Evolutionary conservation across 1,139 yeast genomes (phyloP).

Genomic region (Arxiozyma slooffiae): DNA sequence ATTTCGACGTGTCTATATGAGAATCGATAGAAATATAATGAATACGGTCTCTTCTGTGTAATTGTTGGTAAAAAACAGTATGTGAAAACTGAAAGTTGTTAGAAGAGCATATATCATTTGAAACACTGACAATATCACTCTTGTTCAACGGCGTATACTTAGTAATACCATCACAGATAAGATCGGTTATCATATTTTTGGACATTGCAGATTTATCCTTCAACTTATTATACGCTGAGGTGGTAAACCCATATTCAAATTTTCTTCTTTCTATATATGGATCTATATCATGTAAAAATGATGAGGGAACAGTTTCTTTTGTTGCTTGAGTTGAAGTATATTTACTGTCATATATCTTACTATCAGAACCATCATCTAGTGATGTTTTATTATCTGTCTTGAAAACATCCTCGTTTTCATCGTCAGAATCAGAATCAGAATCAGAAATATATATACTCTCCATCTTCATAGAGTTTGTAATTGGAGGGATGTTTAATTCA

Average conservation of each 20-base stretch:
- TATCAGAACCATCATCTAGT: not conserved
- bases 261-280: conserved; percentile 9
- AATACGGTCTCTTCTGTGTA: conserved; percentile 20
- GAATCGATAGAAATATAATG: conserved; percentile 9
- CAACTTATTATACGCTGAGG: conserved; percentile 8
- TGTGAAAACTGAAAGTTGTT: conserved; percentile 21
- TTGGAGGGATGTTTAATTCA: not conserved
- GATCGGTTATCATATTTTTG: conserved; percentile 7
- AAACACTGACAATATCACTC: conserved; percentile 14
- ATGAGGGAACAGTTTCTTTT: not conserved
- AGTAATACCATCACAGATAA: conserved; percentile 17
- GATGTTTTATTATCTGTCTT: not conserved
- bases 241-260: conserved; percentile 13
- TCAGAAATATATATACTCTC: conserved; percentile 9
- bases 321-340: not conserved
- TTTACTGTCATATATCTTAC: not conserved
- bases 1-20: not conserved
- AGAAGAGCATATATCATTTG: conserved; percentile 23
- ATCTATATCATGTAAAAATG: not conserved
- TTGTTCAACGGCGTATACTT: conserved; percentile 15
- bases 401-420: not conserved
- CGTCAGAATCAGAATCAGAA: conserved; percentile 4
- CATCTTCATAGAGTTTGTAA: conserved; percentile 7
- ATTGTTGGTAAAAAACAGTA: conserved; percentile 18
- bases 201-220: conserved; percentile 5